Conservation (phyloP, 176 grass and related monocot genomes). For the Aegilops speltoides region DNA sequence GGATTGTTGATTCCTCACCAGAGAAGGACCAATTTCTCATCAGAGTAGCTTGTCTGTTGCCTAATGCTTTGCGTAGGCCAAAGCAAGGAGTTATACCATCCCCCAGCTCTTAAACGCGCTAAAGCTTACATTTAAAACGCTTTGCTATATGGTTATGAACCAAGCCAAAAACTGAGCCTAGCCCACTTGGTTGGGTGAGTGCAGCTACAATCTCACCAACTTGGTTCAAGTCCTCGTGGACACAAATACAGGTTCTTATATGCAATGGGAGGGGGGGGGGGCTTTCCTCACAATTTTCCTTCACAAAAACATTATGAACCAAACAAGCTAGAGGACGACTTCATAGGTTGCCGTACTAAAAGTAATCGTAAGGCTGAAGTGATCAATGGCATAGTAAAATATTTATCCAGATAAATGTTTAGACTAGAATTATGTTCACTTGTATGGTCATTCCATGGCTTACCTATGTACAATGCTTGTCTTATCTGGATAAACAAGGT, state of each 20-base stretch:
- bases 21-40: neutral
- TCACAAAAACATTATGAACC: neutral
- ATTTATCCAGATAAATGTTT: neutral
- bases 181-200: no score
- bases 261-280: no score
- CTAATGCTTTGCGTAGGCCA: neutral
- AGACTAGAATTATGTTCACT: neutral
- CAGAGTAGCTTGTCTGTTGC: neutral
- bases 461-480: constrained; percentile 91
- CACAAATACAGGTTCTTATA: no score
- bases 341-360: neutral
- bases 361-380: neutral
- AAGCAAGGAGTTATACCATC: neutral
- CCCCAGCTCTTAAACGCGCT: neutral
- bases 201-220: no score
- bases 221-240: no score
- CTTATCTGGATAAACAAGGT: constrained; percentile 87
- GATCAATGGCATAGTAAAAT: constrained; percentile 14
- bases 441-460: neutral
- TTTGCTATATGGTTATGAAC: neutral
- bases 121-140: neutral
- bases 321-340: neutral
- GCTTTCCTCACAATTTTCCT: neutral
- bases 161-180: neutral
- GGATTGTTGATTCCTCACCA: neutral